These are phyloP conservation scores for Thamnidium elegans DNA, from an alignment of 192 early-diverging fungal species.

Conservation along the genomic window DNA sequence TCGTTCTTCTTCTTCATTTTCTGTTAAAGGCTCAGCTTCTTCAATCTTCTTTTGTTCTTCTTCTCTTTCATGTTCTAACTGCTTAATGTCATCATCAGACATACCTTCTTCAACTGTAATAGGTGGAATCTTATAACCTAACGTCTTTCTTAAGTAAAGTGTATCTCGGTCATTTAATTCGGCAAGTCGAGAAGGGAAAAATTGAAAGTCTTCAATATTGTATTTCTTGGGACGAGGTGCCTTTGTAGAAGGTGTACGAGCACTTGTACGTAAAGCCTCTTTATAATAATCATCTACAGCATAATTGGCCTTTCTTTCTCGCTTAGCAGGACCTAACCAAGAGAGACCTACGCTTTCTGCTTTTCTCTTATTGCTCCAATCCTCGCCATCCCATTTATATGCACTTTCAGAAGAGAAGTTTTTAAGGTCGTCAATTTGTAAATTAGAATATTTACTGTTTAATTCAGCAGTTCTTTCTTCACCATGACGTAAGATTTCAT, in stretches of 20 bases:
- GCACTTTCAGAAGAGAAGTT: constrained; percentile 84
- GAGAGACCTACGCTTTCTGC: constrained; percentile 55
- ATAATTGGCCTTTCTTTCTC: constrained; percentile 92
- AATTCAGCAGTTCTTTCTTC: constrained; percentile 89
- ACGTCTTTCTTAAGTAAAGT: constrained; percentile 65
- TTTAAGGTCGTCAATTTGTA: constrained; percentile 91
- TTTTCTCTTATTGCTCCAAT: constrained; percentile 81
- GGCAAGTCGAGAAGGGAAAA: constrained; percentile 75
- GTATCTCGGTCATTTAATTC: constrained; percentile 84
- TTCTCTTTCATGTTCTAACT: constrained; percentile 58
- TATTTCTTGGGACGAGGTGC: constrained; percentile 67
- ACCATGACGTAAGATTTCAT: constrained; percentile 73
- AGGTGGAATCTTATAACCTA: constrained; percentile 68
- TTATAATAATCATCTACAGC: constrained; percentile 91
- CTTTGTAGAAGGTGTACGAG: constrained; percentile 54
- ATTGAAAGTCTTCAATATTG: constrained; percentile 85
- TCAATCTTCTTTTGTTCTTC: constrained; percentile 86
- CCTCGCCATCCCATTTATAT: constrained; percentile 95
- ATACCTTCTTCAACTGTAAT: constrained; percentile 33
- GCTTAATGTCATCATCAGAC: constrained; percentile 31
- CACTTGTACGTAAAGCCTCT: constrained; percentile 69
- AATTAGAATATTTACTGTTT: constrained; percentile 83
- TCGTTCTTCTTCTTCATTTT: constrained; percentile 81
- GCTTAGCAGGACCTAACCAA: constrained; percentile 95
- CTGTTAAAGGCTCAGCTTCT: constrained; percentile 83